Evolutionary conservation across 1,139 yeast species (phyloP).

Genomic region (Protomyces pachydermus): DNA sequence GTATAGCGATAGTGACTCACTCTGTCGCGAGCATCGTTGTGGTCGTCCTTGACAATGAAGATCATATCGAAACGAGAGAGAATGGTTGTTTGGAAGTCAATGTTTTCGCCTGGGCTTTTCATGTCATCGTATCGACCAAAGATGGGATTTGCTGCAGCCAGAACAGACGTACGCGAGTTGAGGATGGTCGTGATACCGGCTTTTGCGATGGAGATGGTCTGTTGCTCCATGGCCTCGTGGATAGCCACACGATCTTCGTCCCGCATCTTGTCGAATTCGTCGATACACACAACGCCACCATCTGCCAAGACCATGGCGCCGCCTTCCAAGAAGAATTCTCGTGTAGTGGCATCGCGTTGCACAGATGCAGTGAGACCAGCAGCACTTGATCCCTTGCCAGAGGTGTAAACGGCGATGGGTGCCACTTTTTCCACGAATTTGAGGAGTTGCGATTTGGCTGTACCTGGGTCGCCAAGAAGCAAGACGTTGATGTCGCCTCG

Average conservation of each 20-base stretch:
- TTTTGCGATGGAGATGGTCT: slow-evolving; percentile 96
- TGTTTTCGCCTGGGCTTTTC: slow-evolving; percentile 95
- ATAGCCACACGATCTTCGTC: slow-evolving; percentile 98
- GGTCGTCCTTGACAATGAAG: slow-evolving; percentile 93
- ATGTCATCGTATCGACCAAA: slow-evolving; percentile 94
- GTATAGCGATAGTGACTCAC: not conserved
- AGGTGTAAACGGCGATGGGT: slow-evolving; percentile 91
- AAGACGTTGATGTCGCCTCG: slow-evolving; percentile 96
- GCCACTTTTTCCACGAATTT: slow-evolving; percentile 93
- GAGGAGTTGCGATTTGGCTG: slow-evolving; percentile 92
- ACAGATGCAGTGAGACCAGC: slow-evolving; percentile 99
- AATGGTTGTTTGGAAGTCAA: slow-evolving; percentile 94
- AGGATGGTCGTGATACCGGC: slow-evolving; percentile 97
- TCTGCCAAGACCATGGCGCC: slow-evolving; percentile 99
- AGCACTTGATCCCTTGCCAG: slow-evolving; percentile 99
- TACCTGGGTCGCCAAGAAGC: slow-evolving; percentile 95
- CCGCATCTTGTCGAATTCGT: slow-evolving; percentile 98
- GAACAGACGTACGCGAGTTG: slow-evolving; percentile 89
- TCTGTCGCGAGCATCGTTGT: slow-evolving; percentile 71
- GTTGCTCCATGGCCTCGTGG: slow-evolving; percentile 99
- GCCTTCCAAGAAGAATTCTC: slow-evolving; percentile 94
- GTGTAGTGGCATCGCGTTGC: slow-evolving; percentile 78
- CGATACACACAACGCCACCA: slow-evolving; percentile 98
- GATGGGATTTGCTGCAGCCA: slow-evolving; percentile 97
- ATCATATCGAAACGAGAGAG: slow-evolving; percentile 98